Evolutionary conservation across 1,284 basidiomycete species (phyloP).

Genomic region (Ustilago esculenta): DNA sequence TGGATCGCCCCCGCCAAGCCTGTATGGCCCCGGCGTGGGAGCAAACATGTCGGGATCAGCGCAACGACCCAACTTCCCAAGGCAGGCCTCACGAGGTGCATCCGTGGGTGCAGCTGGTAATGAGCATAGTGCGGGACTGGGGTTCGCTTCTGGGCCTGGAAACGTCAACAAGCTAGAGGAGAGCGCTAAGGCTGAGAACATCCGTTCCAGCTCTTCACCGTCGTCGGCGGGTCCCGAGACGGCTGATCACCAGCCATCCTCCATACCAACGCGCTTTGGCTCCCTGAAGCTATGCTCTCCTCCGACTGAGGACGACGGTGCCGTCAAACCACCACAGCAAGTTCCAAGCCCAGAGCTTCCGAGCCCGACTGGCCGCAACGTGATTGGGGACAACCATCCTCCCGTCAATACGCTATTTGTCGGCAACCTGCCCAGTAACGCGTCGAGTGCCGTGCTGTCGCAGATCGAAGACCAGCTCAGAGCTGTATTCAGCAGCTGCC

Average conservation of each 20-base stretch:
- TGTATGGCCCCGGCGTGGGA: conserved; percentile 8
- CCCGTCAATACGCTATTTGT: conserved; percentile 60
- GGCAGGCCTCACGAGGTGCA: conserved; percentile 36
- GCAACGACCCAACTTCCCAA: conserved; percentile 30
- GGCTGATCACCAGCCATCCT: conserved; percentile 7
- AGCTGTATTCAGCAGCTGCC: conserved; percentile 79
- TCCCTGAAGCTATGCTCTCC: conserved; percentile 48
- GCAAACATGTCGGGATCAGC: not conserved
- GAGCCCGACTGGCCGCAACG: conserved; percentile 48
- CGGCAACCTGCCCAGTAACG: conserved; percentile 57
- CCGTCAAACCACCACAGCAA: conserved; percentile 17
- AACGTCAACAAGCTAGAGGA: conserved; percentile 36
- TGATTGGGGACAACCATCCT: conserved; percentile 56
- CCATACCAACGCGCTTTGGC: conserved; percentile 44
- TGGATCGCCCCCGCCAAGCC: conserved; percentile 50
- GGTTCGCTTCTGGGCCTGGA: not conserved
- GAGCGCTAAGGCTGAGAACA: conserved; percentile 23
- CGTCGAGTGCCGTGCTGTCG: conserved; percentile 68
- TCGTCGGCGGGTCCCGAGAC: conserved; percentile 30
- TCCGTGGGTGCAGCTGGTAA: conserved; percentile 5
- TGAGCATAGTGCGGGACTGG: conserved; percentile 6
- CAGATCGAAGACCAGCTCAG: conserved; percentile 85
- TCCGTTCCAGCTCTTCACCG: conserved; percentile 16
- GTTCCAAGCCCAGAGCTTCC: conserved; percentile 39
- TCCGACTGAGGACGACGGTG: conserved; percentile 18